These are phyloP conservation scores for Caryocar brasiliense DNA, from an alignment of 441 rosid species.

Conservation along the genomic window DNA sequence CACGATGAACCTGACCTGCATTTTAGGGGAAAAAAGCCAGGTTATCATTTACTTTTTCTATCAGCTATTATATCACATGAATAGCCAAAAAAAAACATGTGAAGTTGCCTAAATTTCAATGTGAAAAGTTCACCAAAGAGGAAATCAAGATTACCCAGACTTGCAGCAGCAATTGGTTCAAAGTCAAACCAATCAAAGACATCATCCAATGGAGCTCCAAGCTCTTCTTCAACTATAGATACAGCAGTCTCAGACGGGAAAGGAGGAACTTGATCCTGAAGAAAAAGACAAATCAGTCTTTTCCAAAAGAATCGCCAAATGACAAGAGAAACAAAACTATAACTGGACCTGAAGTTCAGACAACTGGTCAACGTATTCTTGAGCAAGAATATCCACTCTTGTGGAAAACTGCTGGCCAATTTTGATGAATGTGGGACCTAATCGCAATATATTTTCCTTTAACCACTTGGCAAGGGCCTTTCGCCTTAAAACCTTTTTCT, in stretches of 20 bases:
- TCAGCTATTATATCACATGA: not conserved
- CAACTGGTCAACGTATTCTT: constrained; percentile 92
- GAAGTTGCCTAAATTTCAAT: no score
- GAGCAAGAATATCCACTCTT: constrained; percentile 95
- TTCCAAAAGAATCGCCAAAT: constrained; percentile 1
- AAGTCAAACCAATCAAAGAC: constrained; percentile 71
- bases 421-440: constrained; percentile 97
- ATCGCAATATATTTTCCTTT: constrained; percentile 77
- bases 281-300: constrained; percentile 9
- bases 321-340: not conserved
- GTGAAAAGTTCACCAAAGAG: no score
- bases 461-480: constrained; percentile 89
- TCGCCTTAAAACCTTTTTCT: constrained; percentile 54
- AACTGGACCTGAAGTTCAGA: constrained; percentile 85
- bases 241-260: constrained; percentile 83
- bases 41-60: not conserved
- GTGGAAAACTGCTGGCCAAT: constrained; percentile 97
- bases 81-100: no score
- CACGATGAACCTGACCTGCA: constrained; percentile 95
- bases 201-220: constrained; percentile 62
- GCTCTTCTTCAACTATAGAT: constrained; percentile 83
- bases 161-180: constrained; percentile 97
- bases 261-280: constrained; percentile 99
- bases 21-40: not conserved
- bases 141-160: constrained; percentile 60